Evolutionary conservation across 305 asterid species (phyloP).

Genomic region (Fraxinus ornus): DNA sequence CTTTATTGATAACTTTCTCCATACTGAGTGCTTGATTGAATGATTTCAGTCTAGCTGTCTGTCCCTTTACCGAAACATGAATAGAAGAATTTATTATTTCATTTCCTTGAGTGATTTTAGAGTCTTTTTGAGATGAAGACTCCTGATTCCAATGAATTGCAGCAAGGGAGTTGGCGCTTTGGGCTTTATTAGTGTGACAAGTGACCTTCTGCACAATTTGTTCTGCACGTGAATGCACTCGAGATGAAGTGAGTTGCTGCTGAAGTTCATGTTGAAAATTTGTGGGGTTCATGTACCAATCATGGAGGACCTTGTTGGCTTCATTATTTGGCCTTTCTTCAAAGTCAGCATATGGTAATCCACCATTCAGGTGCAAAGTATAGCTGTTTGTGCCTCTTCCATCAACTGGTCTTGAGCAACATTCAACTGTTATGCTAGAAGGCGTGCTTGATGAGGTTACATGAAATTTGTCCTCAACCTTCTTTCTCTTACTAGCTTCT

Average conservation of each 20-base stretch:
- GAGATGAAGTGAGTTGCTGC: conserved; percentile 38
- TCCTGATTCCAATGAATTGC: conserved; percentile 34
- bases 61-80: conserved; percentile 28
- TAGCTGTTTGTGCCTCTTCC: conserved; percentile 37
- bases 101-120: conserved; percentile 29
- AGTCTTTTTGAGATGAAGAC: conserved; percentile 33
- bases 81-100: conserved; percentile 32
- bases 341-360: conserved; percentile 26
- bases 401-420: conserved; percentile 33
- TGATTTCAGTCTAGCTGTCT: conserved; percentile 31
- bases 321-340: conserved; percentile 31
- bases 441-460: conserved; percentile 34
- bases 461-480: conserved; percentile 26
- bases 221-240: conserved; percentile 35
- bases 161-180: conserved; percentile 29
- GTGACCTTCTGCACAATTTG: conserved; percentile 30
- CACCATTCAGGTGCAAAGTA: conserved; percentile 27
- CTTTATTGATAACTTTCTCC: conserved; percentile 35
- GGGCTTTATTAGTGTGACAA: conserved; percentile 22
- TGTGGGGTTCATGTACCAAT: conserved; percentile 28
- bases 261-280: conserved; percentile 30
- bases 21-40: conserved; percentile 30
- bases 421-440: conserved; percentile 36
- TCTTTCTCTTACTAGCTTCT: conserved; percentile 35
- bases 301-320: conserved; percentile 24